phyloP scores from a whole-genome alignment of 352 stramenopile species.

The Phytophthora brassicae region DNA sequence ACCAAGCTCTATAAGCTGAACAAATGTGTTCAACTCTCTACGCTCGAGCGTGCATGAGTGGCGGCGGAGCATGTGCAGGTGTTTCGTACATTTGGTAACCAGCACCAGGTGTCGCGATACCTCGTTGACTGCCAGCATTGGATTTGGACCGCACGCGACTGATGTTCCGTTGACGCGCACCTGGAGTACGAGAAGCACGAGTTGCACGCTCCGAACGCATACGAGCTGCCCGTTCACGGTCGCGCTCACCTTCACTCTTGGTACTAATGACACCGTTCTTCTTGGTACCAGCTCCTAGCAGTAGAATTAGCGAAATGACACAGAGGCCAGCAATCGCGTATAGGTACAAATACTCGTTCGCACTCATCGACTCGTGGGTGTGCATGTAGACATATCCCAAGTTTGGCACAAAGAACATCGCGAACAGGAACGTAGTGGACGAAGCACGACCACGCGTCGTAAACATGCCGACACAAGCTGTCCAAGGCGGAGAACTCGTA shows the following conservation, averaged over 20 bases:
- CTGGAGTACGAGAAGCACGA: constrained; percentile 42
- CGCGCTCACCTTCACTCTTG: constrained; percentile 43
- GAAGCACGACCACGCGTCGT: constrained; percentile 49
- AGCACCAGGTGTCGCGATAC: constrained; percentile 22
- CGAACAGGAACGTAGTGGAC: constrained; percentile 55
- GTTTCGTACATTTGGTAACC: constrained; percentile 70
- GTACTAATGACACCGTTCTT: constrained; percentile 69
- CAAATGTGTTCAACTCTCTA: constrained; percentile 16
- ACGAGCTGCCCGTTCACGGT: constrained; percentile 45
- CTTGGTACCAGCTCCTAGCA: constrained; percentile 54
- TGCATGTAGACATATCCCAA: constrained; percentile 65
- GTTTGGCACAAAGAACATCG: constrained; percentile 55
- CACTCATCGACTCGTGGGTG: constrained; percentile 33
- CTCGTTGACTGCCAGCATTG: constrained; percentile 30
- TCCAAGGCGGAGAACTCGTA: constrained; percentile 59
- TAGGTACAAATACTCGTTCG: constrained; percentile 57
- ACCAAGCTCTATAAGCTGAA: neutral
- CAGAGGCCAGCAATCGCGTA: constrained; percentile 52
- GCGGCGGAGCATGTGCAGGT: constrained; percentile 38
- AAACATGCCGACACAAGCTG: constrained; percentile 69
- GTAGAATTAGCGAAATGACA: constrained; percentile 42
- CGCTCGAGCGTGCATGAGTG: constrained; percentile 38
- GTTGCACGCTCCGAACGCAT: constrained; percentile 41
- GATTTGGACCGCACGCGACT: constrained; percentile 65
- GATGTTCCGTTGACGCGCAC: constrained; percentile 53